phyloP scores from a whole-genome alignment of 805 yeast genomes.

The Ogataea corticis region DNA sequence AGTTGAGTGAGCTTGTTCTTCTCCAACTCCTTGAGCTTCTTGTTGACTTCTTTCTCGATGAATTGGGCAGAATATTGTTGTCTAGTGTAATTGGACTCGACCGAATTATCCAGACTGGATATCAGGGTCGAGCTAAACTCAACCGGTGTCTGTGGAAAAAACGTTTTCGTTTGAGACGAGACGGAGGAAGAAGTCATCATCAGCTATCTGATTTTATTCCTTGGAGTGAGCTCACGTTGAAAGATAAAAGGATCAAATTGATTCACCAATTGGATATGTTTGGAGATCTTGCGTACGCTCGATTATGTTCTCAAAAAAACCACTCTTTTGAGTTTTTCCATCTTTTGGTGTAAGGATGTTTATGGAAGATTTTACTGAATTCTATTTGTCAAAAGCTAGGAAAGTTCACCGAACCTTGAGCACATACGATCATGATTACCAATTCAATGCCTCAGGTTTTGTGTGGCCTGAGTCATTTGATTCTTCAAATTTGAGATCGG shows the following conservation, averaged over 20 bases:
- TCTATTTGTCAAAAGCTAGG: not conserved
- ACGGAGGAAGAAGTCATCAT: slow-evolving; percentile 6
- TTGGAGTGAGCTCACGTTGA: no score
- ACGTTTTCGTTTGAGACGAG: slow-evolving; percentile 56
- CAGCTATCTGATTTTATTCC: no score
- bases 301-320: not conserved
- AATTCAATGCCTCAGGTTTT: no score
- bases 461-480: no score
- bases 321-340: not conserved
- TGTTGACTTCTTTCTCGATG: slow-evolving; percentile 63
- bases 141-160: slow-evolving; percentile 65
- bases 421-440: no score
- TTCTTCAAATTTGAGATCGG: not conserved
- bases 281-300: not conserved
- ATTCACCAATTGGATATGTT: no score
- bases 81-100: slow-evolving; percentile 71
- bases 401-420: no score
- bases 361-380: not conserved
- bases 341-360: slow-evolving; percentile 1
- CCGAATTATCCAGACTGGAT: slow-evolving; percentile 55
- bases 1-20: slow-evolving; percentile 51
- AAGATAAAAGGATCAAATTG: no score
- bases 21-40: slow-evolving; percentile 56
- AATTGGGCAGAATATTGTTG: slow-evolving; percentile 66
- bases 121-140: slow-evolving; percentile 66